Evolutionary conservation across 805 yeast species (phyloP).

Genomic region (Ogataea ganodermae): DNA sequence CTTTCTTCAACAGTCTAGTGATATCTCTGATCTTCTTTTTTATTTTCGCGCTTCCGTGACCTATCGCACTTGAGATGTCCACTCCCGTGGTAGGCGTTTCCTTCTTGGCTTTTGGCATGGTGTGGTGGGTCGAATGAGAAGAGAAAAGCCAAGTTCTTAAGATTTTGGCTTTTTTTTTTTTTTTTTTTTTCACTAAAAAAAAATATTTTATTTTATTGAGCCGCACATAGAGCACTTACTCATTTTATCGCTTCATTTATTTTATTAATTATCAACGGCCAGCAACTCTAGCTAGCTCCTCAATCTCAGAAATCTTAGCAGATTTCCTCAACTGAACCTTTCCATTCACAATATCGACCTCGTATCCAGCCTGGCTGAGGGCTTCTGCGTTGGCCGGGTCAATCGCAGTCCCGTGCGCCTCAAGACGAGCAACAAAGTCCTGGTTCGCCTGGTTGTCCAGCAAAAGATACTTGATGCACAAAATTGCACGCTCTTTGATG

Average conservation of each 20-base stretch:
- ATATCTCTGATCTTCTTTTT: constrained; percentile 87
- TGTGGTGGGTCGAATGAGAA: neutral
- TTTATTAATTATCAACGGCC: neutral
- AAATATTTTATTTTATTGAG: constrained; percentile 5
- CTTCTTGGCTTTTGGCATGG: neutral
- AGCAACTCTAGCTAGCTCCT: constrained; percentile 8
- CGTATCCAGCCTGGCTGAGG: constrained; percentile 68
- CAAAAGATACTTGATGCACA: constrained; percentile 72
- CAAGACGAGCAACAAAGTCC: constrained; percentile 70
- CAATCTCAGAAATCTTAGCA: constrained; percentile 20
- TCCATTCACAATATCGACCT: constrained; percentile 73
- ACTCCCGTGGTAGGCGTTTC: constrained; percentile 21
- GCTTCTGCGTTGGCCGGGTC: constrained; percentile 51
- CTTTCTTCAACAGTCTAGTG: constrained; percentile 63
- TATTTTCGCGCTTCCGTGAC: constrained; percentile 50
- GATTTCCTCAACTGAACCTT: constrained; percentile 53
- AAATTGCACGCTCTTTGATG: constrained; percentile 78
- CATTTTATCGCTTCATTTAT: neutral
- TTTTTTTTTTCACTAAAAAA: neutral
- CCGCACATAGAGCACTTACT: constrained; percentile 4
- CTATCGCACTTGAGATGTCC: constrained; percentile 33
- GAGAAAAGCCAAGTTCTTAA: neutral
- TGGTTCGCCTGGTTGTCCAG: constrained; percentile 71
- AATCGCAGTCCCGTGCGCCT: constrained; percentile 67
- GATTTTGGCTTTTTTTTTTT: neutral